Conservation (phyloP, 768 basidiomycete species). For the Albatrellus ellisii region DNA sequence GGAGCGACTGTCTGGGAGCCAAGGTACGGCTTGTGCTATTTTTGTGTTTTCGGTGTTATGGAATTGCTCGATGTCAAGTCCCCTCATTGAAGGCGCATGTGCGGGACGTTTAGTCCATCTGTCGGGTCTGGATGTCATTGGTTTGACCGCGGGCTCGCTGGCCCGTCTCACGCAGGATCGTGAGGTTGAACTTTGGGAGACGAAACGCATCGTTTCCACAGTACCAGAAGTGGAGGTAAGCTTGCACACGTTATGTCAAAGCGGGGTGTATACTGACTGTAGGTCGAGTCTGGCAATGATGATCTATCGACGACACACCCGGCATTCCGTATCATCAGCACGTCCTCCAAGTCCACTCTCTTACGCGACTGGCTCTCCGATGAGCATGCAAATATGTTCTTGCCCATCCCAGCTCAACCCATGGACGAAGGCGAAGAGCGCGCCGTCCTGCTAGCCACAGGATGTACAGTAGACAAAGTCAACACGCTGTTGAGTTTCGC, state of each 20-base stretch:
- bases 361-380: constrained; percentile 57
- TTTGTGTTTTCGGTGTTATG: neutral
- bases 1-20: constrained; percentile 44
- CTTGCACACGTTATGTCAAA: constrained; percentile 1
- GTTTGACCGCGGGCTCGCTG: constrained; percentile 49
- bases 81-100: constrained; percentile 47
- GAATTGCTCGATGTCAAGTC: constrained; percentile 19
- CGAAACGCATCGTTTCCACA: constrained; percentile 41
- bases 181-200: constrained; percentile 54
- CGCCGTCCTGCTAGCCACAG: constrained; percentile 33
- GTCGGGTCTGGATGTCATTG: constrained; percentile 49
- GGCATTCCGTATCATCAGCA: constrained; percentile 47
- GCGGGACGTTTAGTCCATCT: constrained; percentile 44
- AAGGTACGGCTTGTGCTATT: constrained; percentile 27
- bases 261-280: constrained; percentile 11
- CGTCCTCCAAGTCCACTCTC: constrained; percentile 49
- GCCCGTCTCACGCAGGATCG: constrained; percentile 47
- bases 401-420: constrained; percentile 43
- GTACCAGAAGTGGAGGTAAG: constrained; percentile 30
- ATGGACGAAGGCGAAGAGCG: constrained; percentile 43
- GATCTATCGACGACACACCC: constrained; percentile 39
- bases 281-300: constrained; percentile 14
- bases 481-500: constrained; percentile 38
- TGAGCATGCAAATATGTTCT: constrained; percentile 63
- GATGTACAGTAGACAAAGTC: constrained; percentile 27